Conservation (phyloP, 768 basidiomycete species). For the Vararia minispora region DNA sequence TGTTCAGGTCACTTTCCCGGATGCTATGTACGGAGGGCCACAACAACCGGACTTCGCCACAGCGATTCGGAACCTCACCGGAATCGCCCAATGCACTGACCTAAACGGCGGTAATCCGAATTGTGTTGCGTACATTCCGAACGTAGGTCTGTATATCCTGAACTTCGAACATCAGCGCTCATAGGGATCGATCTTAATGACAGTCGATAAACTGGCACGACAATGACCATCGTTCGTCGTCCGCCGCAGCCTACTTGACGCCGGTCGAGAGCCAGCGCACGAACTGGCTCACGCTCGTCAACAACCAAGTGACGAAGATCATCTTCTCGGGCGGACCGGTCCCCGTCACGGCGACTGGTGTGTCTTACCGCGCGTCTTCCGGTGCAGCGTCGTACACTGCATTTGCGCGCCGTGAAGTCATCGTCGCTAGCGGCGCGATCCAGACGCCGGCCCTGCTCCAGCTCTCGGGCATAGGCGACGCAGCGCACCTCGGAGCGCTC, state of each 20-base stretch:
- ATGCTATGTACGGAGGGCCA: slow-evolving; percentile 45
- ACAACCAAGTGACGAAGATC: slow-evolving; percentile 33
- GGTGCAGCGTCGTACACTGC: slow-evolving; percentile 29
- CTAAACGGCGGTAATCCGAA: slow-evolving; percentile 46
- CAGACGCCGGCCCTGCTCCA: slow-evolving; percentile 30
- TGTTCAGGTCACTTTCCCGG: slow-evolving; percentile 41
- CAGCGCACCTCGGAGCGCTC: slow-evolving; percentile 16
- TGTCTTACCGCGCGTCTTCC: slow-evolving; percentile 33
- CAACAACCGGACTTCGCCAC: slow-evolving; percentile 38
- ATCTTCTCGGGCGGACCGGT: slow-evolving; percentile 22
- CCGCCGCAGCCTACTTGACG: slow-evolving; percentile 41
- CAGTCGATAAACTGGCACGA: slow-evolving; percentile 28
- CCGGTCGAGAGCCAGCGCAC: slow-evolving; percentile 36
- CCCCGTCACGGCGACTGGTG: slow-evolving; percentile 32
- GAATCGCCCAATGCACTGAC: slow-evolving; percentile 36
- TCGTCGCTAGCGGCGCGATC: slow-evolving; percentile 43
- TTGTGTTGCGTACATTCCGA: slow-evolving; percentile 43
- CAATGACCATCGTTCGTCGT: slow-evolving; percentile 41
- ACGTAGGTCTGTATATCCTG: slow-evolving; percentile 21
- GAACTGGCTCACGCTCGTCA: slow-evolving; percentile 37
- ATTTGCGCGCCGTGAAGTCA: slow-evolving; percentile 35
- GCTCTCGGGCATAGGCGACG: slow-evolving; percentile 30
- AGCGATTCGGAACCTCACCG: slow-evolving; percentile 35
- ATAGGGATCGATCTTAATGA: background rate
- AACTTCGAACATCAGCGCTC: too few species aligned